Evolutionary conservation across 257 asterid species (phyloP).

Genomic region (Solanum chaucha): DNA sequence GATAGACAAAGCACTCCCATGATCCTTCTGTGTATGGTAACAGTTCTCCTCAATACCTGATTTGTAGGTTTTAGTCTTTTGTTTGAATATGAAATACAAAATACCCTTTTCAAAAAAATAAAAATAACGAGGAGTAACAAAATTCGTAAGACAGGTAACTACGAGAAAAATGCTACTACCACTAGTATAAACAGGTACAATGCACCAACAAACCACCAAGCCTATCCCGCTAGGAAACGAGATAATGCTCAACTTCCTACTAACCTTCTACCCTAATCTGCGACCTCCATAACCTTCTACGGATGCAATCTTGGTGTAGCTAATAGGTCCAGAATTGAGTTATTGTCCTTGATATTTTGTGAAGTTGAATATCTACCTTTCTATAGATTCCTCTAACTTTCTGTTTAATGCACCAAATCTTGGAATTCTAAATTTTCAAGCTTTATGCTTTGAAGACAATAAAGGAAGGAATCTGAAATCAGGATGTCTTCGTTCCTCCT

Average conservation of each 20-base stretch:
- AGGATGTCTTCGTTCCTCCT: not conserved
- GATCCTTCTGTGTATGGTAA: not conserved
- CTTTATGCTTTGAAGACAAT: not conserved
- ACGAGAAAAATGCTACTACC: not conserved
- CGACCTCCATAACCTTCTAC: not conserved
- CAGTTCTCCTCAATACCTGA: not conserved
- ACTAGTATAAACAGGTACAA: not conserved
- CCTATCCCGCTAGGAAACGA: not conserved
- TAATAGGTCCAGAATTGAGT: not conserved
- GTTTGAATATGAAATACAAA: not conserved
- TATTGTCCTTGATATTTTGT: not conserved
- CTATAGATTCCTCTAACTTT: not conserved
- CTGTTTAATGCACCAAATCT: not conserved
- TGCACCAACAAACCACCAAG: not conserved
- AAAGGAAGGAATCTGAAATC: not conserved
- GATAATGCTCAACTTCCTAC: not conserved
- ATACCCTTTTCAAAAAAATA: not conserved
- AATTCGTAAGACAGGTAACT: not conserved
- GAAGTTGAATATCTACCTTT: not conserved
- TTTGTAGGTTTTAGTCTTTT: not conserved
- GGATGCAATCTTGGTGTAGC: not conserved
- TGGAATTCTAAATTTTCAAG: not conserved
- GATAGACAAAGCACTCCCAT: not conserved
- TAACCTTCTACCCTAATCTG: not conserved
- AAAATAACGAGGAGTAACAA: not conserved